Base-by-base conservation (phyloP, 495 filamentous ascomycete species). In the Delitschia confertaspora region DNA sequence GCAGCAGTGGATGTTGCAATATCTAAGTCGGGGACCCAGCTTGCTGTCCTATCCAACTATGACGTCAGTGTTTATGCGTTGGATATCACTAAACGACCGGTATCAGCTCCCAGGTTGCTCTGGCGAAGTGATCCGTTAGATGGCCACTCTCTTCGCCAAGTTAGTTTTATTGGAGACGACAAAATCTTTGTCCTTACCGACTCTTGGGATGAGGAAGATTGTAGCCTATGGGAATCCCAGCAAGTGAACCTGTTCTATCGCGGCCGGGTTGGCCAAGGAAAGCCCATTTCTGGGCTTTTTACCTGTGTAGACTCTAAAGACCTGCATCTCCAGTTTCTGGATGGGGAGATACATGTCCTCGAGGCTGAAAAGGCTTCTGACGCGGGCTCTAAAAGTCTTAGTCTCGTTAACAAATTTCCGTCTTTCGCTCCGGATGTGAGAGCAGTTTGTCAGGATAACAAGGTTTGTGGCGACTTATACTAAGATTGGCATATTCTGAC, bases 1-100 rank as follows among this genome's bases (percentile, higher is more conserved):
- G 80, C 78, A 38, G 70, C 73, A 6, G 65, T 83, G 41, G 88
- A 95, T 60, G 75, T 88, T 36, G 78, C 83, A 3, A 77, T 94
- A 49, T 79, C 76, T 52, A 68, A 69, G 20, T 72, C 73, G 16
- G 75, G 76, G 26, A 73, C 69, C n/a, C 66, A 71, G 11, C 77
- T 95, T 59, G 85, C 78, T 20, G 72, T 91, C 4, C 68, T 93
- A 21, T 51, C 46, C 16, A 31, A 45, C 14, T 8, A 17, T 4
- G 36, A 45, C 19, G 18, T 58, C 23, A 18, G 36, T 17, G 17
- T 75, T 0, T 55, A 50, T 19, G 31, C 30, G 17, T 17, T 51
- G 14, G 47, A 55, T 27, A 29, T 55, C 21, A 75, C 74, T 43
- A 66, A 64, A 26, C 62, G 65, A 16, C 65, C 66, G 13, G 60